phyloP scores from a whole-genome alignment of 192 early-diverging fungal genomes.

The Pilaira anomala region DNA sequence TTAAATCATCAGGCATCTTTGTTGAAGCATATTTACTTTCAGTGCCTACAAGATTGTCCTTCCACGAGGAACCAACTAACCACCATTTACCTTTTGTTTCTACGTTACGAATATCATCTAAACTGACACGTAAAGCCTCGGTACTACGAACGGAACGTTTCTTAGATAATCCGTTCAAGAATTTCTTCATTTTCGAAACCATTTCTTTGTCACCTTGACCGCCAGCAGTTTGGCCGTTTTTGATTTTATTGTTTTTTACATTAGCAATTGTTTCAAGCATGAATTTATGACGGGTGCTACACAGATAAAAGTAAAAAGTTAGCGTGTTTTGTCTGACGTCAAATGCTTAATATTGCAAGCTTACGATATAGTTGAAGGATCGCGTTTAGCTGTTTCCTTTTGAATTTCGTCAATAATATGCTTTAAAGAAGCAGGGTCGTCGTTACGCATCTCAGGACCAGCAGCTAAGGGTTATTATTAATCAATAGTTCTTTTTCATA shows the following conservation, averaged over 20 bases:
- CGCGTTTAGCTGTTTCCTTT: conserved; percentile 44
- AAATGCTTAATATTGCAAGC: conserved; percentile 25
- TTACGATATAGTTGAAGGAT: conserved; percentile 42
- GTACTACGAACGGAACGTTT: conserved; percentile 49
- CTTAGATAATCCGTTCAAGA: conserved; percentile 63
- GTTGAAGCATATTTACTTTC: conserved; percentile 39
- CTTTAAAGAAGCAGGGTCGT: conserved; percentile 90
- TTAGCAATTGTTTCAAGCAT: conserved; percentile 94
- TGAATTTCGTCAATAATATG: conserved; percentile 82
- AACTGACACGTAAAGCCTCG: conserved; percentile 79
- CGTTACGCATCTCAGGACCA: conserved; percentile 81
- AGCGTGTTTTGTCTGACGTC: not conserved
- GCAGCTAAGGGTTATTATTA: conserved; percentile 40
- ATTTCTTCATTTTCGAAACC: conserved; percentile 74
- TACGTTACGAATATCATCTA: conserved; percentile 81
- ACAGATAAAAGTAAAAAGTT: not conserved
- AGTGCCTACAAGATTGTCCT: conserved; percentile 61
- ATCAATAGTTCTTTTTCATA: not conserved
- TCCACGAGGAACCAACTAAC: conserved; percentile 95
- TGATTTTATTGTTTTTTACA: conserved; percentile 90
- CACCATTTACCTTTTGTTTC: conserved; percentile 96
- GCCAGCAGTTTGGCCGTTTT: conserved; percentile 44
- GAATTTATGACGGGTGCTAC: conserved; percentile 74
- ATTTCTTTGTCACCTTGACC: conserved; percentile 59
- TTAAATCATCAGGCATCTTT: conserved; percentile 37